These are phyloP conservation scores for Apophysomyces ossiformis DNA, from an alignment of 371 early-diverging fungal genomes.

Conservation along the genomic window DNA sequence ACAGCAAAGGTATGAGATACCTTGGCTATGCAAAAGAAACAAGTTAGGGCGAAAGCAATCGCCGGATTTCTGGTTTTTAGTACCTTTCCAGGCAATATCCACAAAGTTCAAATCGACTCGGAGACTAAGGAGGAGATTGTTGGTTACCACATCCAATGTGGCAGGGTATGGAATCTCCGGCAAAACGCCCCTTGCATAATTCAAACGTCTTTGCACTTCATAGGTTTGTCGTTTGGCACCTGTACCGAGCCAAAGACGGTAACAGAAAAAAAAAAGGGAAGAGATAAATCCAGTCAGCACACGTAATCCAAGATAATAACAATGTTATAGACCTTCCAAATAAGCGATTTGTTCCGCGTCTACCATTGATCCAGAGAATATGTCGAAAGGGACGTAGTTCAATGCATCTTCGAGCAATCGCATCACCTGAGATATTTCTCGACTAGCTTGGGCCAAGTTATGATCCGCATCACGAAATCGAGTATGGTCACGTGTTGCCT, in stretches of 20 bases:
- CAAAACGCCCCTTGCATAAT: constrained; percentile 35
- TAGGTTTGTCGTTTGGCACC: constrained; percentile 32
- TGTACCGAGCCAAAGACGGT: not conserved
- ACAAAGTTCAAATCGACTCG: constrained; percentile 32
- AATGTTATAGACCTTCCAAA: constrained; percentile 32
- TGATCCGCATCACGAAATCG: constrained; percentile 39
- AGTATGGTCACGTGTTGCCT: constrained; percentile 42
- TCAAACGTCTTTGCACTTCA: constrained; percentile 41
- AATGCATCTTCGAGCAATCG: constrained; percentile 31
- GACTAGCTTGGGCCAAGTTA: constrained; percentile 26
- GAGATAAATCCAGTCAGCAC: not conserved
- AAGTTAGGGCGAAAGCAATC: not conserved
- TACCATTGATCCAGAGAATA: constrained; percentile 42
- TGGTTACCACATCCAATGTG: constrained; percentile 40
- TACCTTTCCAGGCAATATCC: constrained; percentile 50
- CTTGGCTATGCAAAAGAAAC: constrained; percentile 14
- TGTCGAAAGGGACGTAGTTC: constrained; percentile 43
- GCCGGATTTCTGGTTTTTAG: not conserved
- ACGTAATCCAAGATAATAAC: not conserved
- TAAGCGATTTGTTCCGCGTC: constrained; percentile 41
- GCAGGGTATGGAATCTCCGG: constrained; percentile 52
- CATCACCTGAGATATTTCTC: constrained; percentile 27
- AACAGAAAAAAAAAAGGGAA: not conserved
- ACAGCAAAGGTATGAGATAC: constrained; percentile 21
- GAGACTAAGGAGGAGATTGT: constrained; percentile 37